Percentiles rank a stretch among this genome's conserved stretches.
phyloP scores from a whole-genome alignment of 257 asterid genomes.

The Petrea volubilis region DNA sequence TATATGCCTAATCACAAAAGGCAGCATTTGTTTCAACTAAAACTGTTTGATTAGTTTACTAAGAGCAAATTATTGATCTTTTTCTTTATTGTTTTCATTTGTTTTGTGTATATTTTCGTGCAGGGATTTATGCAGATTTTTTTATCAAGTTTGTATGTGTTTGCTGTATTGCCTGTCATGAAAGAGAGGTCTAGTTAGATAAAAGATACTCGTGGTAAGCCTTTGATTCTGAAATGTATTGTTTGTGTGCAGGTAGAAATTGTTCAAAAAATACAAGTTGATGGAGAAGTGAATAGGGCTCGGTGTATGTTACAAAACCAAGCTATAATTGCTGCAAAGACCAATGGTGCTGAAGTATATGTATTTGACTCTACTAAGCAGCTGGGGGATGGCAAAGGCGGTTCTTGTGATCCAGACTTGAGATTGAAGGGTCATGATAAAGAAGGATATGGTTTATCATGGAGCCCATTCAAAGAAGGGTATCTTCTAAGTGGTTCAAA shows the following conservation, averaged over 20 bases:
- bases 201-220: neutral
- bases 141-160: neutral
- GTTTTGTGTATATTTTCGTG: neutral
- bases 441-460: slow-evolving; percentile 95
- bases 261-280: slow-evolving; percentile 72
- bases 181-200: neutral
- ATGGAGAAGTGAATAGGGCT: slow-evolving; percentile 94
- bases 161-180: neutral
- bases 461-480: slow-evolving; percentile 85
- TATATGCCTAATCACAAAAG: neutral
- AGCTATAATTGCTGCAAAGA: slow-evolving; percentile 83
- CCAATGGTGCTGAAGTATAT: slow-evolving; percentile 68
- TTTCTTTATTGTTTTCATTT: neutral
- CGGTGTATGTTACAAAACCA: slow-evolving; percentile 79
- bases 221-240: slow-evolving; percentile 16
- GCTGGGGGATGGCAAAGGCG: slow-evolving; percentile 32
- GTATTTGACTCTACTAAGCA: slow-evolving; percentile 69
- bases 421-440: slow-evolving; percentile 78
- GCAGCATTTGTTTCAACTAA: neutral
- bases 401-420: slow-evolving; percentile 74
- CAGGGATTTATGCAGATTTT: neutral
- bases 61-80: neutral
- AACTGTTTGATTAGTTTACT: slow-evolving; percentile 8
- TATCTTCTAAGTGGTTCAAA: slow-evolving; percentile 86
- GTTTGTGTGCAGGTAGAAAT: slow-evolving; percentile 63